Evolutionary conservation across 257 asterid species (phyloP), one percentile per base, ranked within the genome.

Genomic region (Cordia subcordata): DNA sequence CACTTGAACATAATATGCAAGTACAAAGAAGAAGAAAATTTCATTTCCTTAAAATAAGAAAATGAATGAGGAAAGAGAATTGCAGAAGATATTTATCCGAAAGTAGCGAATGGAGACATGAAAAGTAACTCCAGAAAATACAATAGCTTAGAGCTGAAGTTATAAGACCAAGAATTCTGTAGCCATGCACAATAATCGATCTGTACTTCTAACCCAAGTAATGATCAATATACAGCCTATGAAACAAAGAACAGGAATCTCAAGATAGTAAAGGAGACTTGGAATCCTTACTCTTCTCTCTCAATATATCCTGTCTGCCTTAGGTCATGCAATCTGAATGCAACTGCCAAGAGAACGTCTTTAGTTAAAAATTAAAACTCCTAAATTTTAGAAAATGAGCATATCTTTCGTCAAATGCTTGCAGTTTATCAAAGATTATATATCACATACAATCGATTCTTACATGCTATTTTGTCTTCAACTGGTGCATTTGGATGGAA

Each of bases 281-380:
- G 55, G 12, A 17, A 35, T 16, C 38, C 63, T 40, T 54, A 81
- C 98, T 86, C 98, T 60, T 84, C 93, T 69, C 84, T 75, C 68
- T 88, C 96, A 8, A 92, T 92, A 60, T 51, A 88, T 10, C 96
- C 96, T 1, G 93, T 86, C 74, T 68, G 68, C 72, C 90, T 78
- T 38, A 88, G 80, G 77, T 92, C 98, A 37, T 92, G 88, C 71
- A 92, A 55, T 71, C 82, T 72, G 70, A 80, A 92, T 5, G 94
- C 95, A 81, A 88, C 98, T 90, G 89, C 75, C 57, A 49, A 53
- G 54, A 46, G 38, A n/a, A n/a, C 46, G 54, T 38, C 8, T 40
- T 53, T 5, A 22, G 3, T 39, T 59, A 61, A 51, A 69, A 0
- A n/a, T n/a, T n/a, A n/a, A n/a, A n/a, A n/a, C 21, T 57, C 15